Evolutionary conservation across 75 land plant species (phyloP).

Genomic region (Cryptomeria japonica): DNA sequence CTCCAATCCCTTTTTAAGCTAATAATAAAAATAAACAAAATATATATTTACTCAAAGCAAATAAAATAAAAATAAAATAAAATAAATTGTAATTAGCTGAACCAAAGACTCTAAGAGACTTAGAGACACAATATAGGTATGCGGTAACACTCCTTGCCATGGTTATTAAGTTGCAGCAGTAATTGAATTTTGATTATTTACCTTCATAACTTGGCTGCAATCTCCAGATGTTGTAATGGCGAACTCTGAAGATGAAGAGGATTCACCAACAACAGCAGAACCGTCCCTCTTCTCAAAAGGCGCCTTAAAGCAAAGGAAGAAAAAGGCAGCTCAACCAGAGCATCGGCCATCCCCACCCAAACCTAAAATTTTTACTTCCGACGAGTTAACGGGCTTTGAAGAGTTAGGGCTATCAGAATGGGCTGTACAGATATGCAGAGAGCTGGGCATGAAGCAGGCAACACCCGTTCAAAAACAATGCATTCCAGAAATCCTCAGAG

Average conservation of each 20-base stretch:
- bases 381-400: constrained; percentile 31
- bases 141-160: no score
- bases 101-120: no score
- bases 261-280: not conserved
- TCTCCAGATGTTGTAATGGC: not conserved
- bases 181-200: not conserved
- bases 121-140: no score
- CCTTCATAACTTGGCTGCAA: not conserved
- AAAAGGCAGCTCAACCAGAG: not conserved
- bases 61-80: no score
- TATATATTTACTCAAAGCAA: no score
- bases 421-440: constrained; percentile 64
- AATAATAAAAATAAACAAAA: no score
- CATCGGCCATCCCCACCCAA: not conserved
- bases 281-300: constrained; percentile 17
- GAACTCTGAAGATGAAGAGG: not conserved
- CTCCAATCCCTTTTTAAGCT: no score
- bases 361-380: not conserved
- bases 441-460: constrained; percentile 72
- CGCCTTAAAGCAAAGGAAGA: not conserved
- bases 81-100: no score
- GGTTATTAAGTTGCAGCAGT: no score
- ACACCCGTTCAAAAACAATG: constrained; percentile 87
- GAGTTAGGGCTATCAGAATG: constrained; percentile 82
- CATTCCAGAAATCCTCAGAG: constrained; percentile 87